Percentiles rank a stretch among this genome's conserved stretches.
Conservation (phyloP, 2,329 filamentous ascomycete genomes). For the Pestalotiopsis fici region DNA sequence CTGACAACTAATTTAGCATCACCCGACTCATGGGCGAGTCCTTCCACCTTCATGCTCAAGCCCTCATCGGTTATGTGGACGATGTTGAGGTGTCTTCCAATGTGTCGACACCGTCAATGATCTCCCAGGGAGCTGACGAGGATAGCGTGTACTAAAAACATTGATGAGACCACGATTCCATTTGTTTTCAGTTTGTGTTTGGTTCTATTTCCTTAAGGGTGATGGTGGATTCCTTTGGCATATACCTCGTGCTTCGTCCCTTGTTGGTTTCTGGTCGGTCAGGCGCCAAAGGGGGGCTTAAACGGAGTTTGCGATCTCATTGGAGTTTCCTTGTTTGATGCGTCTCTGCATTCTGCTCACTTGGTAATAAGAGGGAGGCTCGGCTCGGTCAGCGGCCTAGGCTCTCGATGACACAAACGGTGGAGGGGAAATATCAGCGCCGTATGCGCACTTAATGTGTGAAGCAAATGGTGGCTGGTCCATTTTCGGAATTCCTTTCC, state of each 20-base stretch:
- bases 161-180: constrained; percentile 54
- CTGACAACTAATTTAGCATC: constrained; percentile 35
- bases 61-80: constrained; percentile 92
- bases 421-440: constrained; percentile 24
- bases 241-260: constrained; percentile 40
- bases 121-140: constrained; percentile 70
- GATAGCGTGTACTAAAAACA: constrained; percentile 67
- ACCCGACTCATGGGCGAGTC: constrained; percentile 97
- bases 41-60: constrained; percentile 95
- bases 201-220: constrained; percentile 24
- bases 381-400: constrained; percentile 27
- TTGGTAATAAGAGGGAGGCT: constrained; percentile 26
- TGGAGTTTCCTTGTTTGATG: constrained; percentile 30
- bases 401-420: constrained; percentile 29
- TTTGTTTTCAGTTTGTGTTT: constrained; percentile 28
- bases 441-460: constrained; percentile 36
- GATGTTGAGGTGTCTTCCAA: constrained; percentile 71
- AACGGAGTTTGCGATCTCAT: constrained; percentile 28
- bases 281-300: constrained; percentile 26
- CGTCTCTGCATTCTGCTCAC: constrained; percentile 35
- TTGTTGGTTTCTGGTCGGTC: constrained; percentile 25
- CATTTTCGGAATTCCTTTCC: constrained; percentile 40
- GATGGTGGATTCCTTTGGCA: constrained; percentile 41
- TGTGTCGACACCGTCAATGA: constrained; percentile 71
- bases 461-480: constrained; percentile 38